Base-by-base conservation (phyloP, 805 yeast genomes). In the Torulaspora microellipsoides region DNA sequence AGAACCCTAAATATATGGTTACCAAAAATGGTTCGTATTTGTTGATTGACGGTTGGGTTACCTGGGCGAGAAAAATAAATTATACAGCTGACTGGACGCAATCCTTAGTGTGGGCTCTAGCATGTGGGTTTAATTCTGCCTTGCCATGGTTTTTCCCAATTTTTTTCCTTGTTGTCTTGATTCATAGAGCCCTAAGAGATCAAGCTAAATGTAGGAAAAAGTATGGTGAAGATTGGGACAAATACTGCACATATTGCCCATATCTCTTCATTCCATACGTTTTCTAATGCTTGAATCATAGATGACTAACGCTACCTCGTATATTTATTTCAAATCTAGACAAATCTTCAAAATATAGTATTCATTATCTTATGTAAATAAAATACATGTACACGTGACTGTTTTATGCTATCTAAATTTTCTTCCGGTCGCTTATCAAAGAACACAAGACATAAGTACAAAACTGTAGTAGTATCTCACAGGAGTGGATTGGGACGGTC, bases 91-190 rank as follows among this genome's bases (percentile, higher is more conserved):
- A 93, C 66, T 88, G 81, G 76, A 71, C 77, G 38, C 96, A 89
- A 71, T 77, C 95, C 38, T 71, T 86, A 55, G 76, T 93, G 36
- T 93, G 99, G 99, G 95, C 91, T 4, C 73, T 93, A 48, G 76
- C 81, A 49, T 88, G 96, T 66, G 99, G 99, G 0, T 81, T 83
- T 65, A 73, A 72, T 27, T 85, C 96, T 2, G 85, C 90, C 38
- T 80, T 91, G 72, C 96, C 97, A 34, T 93, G 95, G 91, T 93
- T 93, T 69, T 91, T 84, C 80, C 97, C 99, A 3, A 70, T 73
- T 15, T 93, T 93, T 72, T 93, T 88, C 80, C 78, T 89, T 49
- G 69, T 83, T 55, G 96, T 89, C 49, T 78, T 93, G 63, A 66
- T 82, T 36, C 99, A 93, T 69, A 83, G 99, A 68, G 88, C 95